These are phyloP conservation scores for Fusarium temperatum DNA, from an alignment of 2,329 filamentous ascomycete species.

Conservation along the genomic window DNA sequence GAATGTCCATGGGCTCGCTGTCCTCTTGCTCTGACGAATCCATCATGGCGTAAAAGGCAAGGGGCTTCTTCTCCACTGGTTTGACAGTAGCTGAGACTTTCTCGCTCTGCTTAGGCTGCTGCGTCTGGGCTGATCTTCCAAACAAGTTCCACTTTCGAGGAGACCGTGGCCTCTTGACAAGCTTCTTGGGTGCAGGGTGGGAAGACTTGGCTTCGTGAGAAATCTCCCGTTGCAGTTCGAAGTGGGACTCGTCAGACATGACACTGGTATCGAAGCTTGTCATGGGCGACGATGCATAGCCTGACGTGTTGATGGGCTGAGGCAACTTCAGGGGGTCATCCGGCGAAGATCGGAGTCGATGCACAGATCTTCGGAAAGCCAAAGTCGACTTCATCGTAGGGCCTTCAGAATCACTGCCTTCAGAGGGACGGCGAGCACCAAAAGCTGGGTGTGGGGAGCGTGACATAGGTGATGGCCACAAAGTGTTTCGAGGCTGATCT, in stretches of 20 bases:
- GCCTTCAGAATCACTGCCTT: slow-evolving; percentile 65
- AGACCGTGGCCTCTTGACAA: slow-evolving; percentile 63
- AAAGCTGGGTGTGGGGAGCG: slow-evolving; percentile 42
- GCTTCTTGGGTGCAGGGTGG: slow-evolving; percentile 58
- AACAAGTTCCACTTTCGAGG: slow-evolving; percentile 73
- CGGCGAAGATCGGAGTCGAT: slow-evolving; percentile 58
- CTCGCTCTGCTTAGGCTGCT: slow-evolving; percentile 51
- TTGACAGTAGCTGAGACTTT: slow-evolving; percentile 61
- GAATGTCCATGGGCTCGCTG: slow-evolving; percentile 50
- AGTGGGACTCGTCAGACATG: slow-evolving; percentile 64
- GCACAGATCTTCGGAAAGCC: slow-evolving; percentile 64
- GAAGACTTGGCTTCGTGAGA: slow-evolving; percentile 44
- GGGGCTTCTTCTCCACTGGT: slow-evolving; percentile 58
- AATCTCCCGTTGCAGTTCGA: slow-evolving; percentile 51
- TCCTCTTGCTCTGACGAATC: slow-evolving; percentile 67
- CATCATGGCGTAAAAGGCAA: slow-evolving; percentile 70
- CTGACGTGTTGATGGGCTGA: slow-evolving; percentile 60
- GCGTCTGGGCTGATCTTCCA: slow-evolving; percentile 59
- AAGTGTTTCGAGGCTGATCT: slow-evolving; percentile 53
- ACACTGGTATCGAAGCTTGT: slow-evolving; percentile 67
- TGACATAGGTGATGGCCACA: slow-evolving; percentile 65
- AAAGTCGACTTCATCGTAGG: slow-evolving; percentile 59
- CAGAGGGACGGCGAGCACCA: slow-evolving; percentile 57
- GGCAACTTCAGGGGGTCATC: slow-evolving; percentile 59
- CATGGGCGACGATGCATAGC: slow-evolving; percentile 57